Conservation (phyloP, 768 basidiomycete species). For the Holtermannia corniformis region DNA sequence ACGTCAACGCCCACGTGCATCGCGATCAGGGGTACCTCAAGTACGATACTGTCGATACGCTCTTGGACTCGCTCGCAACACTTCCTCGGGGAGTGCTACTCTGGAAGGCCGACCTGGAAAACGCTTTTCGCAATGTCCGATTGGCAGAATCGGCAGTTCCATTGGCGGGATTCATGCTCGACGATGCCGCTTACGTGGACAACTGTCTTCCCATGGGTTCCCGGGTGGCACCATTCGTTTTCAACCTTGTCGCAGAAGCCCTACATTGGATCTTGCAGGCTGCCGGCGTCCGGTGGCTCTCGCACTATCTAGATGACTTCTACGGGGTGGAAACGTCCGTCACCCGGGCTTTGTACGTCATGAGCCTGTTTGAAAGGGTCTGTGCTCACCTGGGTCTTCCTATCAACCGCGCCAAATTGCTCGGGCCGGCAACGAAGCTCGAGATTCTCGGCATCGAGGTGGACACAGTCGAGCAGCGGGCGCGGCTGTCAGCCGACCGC, state of each 20-base stretch:
- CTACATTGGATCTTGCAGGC: not conserved
- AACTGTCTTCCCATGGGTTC: slow-evolving; percentile 1
- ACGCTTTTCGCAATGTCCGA: slow-evolving; percentile 4
- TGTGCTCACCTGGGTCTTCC: too few relatives aligned
- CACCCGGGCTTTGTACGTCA: not conserved
- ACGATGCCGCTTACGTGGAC: not conserved
- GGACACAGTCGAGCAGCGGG: not conserved
- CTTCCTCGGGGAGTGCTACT: too few relatives aligned
- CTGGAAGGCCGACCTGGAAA: not conserved
- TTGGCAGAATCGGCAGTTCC: not conserved
- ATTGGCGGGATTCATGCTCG: slow-evolving; percentile 1
- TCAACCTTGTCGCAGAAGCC: slow-evolving; percentile 6
- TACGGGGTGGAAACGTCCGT: not conserved
- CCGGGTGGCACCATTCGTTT: not conserved
- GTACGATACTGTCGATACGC: too few relatives aligned
- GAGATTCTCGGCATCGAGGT: slow-evolving; percentile 3
- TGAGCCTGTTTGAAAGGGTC: too few relatives aligned
- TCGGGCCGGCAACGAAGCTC: not conserved
- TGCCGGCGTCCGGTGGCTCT: not conserved
- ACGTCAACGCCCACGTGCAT: too few relatives aligned
- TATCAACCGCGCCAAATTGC: not conserved
- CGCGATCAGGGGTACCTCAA: too few relatives aligned
- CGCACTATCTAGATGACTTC: slow-evolving; percentile 7
- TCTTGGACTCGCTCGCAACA: too few relatives aligned
- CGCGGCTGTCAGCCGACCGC: not conserved